Base-by-base conservation (phyloP, 2,329 filamentous ascomycete genomes). In the Pyricularia sp. region DNA sequence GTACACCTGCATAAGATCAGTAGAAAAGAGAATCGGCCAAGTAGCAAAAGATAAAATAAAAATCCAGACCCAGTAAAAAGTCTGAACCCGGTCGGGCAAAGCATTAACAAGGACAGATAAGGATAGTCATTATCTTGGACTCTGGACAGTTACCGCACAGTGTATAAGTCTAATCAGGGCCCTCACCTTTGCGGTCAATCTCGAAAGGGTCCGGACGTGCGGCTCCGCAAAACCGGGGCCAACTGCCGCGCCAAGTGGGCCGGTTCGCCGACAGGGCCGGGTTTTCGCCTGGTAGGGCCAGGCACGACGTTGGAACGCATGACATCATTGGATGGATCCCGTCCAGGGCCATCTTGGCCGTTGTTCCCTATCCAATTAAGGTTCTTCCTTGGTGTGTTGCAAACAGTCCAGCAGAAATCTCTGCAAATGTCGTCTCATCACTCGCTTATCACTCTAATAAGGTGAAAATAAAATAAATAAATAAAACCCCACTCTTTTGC, bases 281-380 rank as follows among this genome's bases (percentile, higher is more conserved):
- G 58, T 61, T 61, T 26, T 25, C 25, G 58, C 58, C n/a, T 61
- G 58, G n/a, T 61, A 61, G 23, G n/a, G 58, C 58, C 58, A 55
- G 58, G 58, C 23, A 61, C 58, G 23, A 61, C 58, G 23, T 25
- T 61, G 58, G 58, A 25, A 26, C 25, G 58, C 58, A 61, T 61
- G 58, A 61, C 58, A 61, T 61, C 58, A 61, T 61, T 61, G 58
- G 58, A 61, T 61, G 58, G 58, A 61, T 26, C 23, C 58, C 58
- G 58, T 61, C 58, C 58, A 26, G 58, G 58, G 23, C 42, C 42
- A 55, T 55, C 42, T 55, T 55, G 42, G 42, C 42, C 42, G 42
- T 17, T 36, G 33, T 17, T 36, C 33, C 14, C 4, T 36, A 36
- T n/a, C 42, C 42, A n/a, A n/a, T 55, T 55, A 55, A 55, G 58